These are phyloP conservation scores for Clavariopsis aquatica DNA, from an alignment of 495 filamentous ascomycete genomes.

Conservation along the genomic window DNA sequence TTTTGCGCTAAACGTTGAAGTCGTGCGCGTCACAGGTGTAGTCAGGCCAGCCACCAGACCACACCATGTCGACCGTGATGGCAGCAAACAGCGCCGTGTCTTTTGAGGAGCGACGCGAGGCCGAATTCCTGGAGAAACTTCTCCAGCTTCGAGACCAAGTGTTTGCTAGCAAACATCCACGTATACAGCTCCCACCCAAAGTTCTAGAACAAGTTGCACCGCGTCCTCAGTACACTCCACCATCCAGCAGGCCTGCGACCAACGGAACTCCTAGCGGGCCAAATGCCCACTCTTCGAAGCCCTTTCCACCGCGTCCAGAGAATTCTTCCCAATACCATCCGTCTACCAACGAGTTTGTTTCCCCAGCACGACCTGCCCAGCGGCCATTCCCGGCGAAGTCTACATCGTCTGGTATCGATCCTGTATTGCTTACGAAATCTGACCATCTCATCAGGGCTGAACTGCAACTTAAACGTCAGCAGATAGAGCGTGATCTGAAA, in stretches of 20 bases:
- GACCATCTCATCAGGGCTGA: constrained; percentile 81
- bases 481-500: constrained; percentile 73
- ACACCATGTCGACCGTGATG: constrained; percentile 27
- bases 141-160: constrained; percentile 74
- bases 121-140: constrained; percentile 65
- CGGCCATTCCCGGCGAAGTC: constrained; percentile 29
- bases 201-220: constrained; percentile 56
- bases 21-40: neutral
- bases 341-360: constrained; percentile 40
- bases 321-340: constrained; percentile 29
- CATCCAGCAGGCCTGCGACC: constrained; percentile 21
- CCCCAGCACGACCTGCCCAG: constrained; percentile 16
- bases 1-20: neutral
- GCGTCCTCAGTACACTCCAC: constrained; percentile 34
- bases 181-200: constrained; percentile 66
- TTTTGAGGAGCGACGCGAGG: constrained; percentile 34
- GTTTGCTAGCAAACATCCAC: constrained; percentile 70
- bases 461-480: constrained; percentile 74
- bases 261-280: constrained; percentile 37
- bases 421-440: constrained; percentile 80
- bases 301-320: constrained; percentile 24
- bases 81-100: constrained; percentile 26
- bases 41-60: neutral
- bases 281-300: constrained; percentile 2
- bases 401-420: constrained; percentile 61